Conservation (phyloP, 306 rosid genomes). For the Begonia loranthoides region DNA sequence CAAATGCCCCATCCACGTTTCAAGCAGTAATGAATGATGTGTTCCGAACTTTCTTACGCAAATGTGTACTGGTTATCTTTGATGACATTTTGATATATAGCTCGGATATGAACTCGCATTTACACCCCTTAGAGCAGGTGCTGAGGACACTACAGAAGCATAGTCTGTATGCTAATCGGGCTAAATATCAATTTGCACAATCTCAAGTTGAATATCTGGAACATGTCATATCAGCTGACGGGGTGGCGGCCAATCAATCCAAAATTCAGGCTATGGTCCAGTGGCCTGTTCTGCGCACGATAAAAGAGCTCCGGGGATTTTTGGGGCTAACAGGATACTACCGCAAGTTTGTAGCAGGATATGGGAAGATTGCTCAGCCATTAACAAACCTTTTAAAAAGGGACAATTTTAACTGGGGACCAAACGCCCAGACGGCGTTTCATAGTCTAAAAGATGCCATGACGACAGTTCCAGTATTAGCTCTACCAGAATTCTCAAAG, state of each 20-base stretch:
- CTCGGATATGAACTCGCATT: not conserved
- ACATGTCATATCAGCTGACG: no score
- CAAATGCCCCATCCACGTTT: not conserved
- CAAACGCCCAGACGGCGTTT: not conserved
- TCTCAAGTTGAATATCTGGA: no score
- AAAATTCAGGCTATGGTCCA: no score
- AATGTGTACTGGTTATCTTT: not conserved
- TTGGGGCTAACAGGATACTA: no score
- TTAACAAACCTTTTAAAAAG: no score
- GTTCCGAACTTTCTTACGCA: not conserved
- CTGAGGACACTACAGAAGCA: not conserved
- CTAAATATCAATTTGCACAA: no score
- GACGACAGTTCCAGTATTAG: not conserved
- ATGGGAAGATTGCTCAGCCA: no score
- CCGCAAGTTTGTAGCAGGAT: no score
- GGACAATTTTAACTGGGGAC: not conserved
- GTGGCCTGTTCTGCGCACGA: no score
- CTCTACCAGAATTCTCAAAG: not conserved
- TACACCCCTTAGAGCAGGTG: not conserved
- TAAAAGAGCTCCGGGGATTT: no score
- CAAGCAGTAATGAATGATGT: not conserved
- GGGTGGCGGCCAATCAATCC: no score
- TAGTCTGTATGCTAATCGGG: not conserved
- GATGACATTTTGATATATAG: not conserved
- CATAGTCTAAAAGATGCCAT: not conserved